Evolutionary conservation across 1,139 yeast species (phyloP), one percentile per base, ranked within the genome.

Genomic region (Blastobotrys serpentis): DNA sequence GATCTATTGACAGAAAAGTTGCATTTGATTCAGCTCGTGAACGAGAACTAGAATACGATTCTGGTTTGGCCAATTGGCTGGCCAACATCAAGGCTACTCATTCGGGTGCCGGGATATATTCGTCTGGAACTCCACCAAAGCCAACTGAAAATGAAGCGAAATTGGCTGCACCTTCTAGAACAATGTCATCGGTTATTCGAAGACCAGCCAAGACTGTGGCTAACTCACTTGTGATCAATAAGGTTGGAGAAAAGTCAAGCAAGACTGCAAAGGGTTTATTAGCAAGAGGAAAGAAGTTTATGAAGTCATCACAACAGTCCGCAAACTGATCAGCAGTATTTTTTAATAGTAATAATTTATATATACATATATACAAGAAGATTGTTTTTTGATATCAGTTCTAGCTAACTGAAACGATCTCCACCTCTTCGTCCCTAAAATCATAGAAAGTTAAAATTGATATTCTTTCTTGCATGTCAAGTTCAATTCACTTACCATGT

Each of bases 41-140:
- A 11, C 49, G 52, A 14, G 71, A 69, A 51, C 54, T 54, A 4
- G 68, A 60, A 39, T 68, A 65, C 51, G 58, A 61, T 1, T 59
- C 72, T 1, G 70, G 71, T 7, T 56, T 68, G 22, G 58, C 58
- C 19, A 60, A 65, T 11, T 68, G 72, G 72, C 57, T 68, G 6
- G 50, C 50, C 7, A 50, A 16, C 10, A 53, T 33, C 3, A 55
- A 56, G 3, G 43, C 55, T n/a, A 37, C 51, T 1, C 54, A 53
- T 18, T 43, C 52, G 2, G 36, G 23, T 21, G 19, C 23, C 37
- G 56, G 56, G 3, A 43, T 66, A 3, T 63, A 61, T 46, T 47
- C 60, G 1, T 47, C 58, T 6, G 70, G 70, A 14, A 46, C 49
- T 25, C 70, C 70, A 7, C 67, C 69, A 2, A 56, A 57, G 3